phyloP scores from a whole-genome alignment of 2,329 filamentous ascomycete species.

The Aspergillus sclerotialis region DNA sequence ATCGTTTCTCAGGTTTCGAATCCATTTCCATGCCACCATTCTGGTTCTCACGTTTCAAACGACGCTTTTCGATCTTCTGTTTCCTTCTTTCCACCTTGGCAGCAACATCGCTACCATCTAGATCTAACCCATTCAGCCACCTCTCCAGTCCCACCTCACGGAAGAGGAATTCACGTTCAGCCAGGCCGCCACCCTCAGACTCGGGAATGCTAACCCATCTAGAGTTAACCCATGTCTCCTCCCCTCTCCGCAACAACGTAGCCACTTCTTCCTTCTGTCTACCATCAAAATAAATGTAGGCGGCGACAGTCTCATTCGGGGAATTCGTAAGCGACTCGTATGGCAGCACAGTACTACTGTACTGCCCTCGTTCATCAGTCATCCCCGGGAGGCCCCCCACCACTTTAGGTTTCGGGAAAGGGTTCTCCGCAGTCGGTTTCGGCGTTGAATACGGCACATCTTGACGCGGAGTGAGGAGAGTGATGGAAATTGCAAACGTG shows the following conservation, averaged over 20 bases:
- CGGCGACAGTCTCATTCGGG: conserved; percentile 93
- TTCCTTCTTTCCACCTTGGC: conserved; percentile 64
- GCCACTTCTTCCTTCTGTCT: conserved; percentile 94
- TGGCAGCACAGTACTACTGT: conserved; percentile 59
- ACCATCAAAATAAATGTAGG: conserved; percentile 98
- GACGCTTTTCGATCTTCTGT: conserved; percentile 71
- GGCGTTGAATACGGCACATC: conserved; percentile 89
- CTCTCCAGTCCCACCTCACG: conserved; percentile 91
- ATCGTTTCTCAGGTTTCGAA: conserved; percentile 22
- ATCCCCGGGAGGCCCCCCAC: conserved; percentile 64
- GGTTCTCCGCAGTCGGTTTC: conserved; percentile 68
- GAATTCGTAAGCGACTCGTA: conserved; percentile 91
- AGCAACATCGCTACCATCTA: conserved; percentile 86
- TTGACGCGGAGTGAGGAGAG: conserved; percentile 78
- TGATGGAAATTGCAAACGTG: conserved; percentile 97
- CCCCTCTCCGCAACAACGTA: conserved; percentile 80
- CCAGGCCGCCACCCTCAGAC: conserved; percentile 84
- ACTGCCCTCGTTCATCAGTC: conserved; percentile 45
- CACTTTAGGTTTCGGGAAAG: conserved; percentile 72
- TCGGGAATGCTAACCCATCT: conserved; percentile 94
- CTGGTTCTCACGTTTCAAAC: conserved; percentile 63
- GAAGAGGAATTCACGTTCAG: conserved; percentile 94
- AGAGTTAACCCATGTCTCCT: conserved; percentile 99
- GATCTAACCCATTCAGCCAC: conserved; percentile 91
- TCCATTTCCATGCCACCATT: conserved; percentile 49